These are phyloP conservation scores for Orbilia brochopaga DNA, from an alignment of 2,329 filamentous ascomycete genomes.

Conservation along the genomic window DNA sequence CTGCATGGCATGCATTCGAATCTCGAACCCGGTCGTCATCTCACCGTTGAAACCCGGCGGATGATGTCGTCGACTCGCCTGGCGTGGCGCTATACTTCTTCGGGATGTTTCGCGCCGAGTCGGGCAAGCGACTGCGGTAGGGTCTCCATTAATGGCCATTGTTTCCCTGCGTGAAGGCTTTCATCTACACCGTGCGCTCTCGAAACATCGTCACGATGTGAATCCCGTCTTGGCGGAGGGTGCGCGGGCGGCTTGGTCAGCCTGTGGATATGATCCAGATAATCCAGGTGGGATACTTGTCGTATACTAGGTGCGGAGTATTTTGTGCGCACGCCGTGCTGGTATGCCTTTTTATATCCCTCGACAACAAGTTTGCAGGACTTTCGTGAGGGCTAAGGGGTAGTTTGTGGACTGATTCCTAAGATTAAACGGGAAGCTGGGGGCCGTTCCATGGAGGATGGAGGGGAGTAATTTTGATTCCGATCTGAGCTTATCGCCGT, in stretches of 20 bases:
- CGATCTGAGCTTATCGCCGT: constrained; percentile 49
- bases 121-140: neutral
- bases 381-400: neutral
- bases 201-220: constrained; percentile 29
- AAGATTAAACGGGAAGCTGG: constrained; percentile 12
- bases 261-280: neutral
- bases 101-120: neutral
- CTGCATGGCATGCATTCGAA: no score
- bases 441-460: constrained; percentile 12
- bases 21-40: constrained; percentile 17
- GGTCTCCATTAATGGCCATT: neutral
- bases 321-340: no score
- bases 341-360: no score
- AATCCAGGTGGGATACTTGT: no score
- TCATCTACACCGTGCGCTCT: constrained; percentile 44
- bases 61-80: neutral
- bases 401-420: constrained; percentile 14
- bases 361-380: no score
- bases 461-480: constrained; percentile 1
- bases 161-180: neutral
- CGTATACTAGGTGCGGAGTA: no score
- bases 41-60: neutral
- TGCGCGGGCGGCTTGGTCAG: neutral
- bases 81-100: neutral
- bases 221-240: constrained; percentile 6